Evolutionary conservation across 116 monocot genomes (phyloP).

Genomic region (Dioscorea cayenensis): DNA sequence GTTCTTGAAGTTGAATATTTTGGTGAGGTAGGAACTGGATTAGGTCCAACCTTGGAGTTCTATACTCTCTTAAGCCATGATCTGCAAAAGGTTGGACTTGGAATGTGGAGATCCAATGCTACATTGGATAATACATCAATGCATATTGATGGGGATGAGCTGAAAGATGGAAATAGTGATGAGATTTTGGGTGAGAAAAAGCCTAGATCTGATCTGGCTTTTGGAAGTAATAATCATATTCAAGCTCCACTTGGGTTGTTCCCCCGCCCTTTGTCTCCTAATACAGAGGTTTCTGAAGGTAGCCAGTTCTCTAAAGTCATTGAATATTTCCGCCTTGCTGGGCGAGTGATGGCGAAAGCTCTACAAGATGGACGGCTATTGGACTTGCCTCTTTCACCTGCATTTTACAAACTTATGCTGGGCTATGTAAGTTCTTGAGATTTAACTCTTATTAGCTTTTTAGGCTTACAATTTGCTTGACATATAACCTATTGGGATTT

Average conservation of each 20-base stretch:
- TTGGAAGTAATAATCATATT: conserved; percentile 33
- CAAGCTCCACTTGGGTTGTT: conserved; percentile 85
- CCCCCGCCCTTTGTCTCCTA: conserved; percentile 86
- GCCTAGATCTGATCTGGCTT: conserved; percentile 10
- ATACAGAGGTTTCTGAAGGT: conserved; percentile 56
- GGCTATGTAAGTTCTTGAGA: conserved; percentile 60
- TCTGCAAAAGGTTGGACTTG: conserved; percentile 65
- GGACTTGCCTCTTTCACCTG: conserved; percentile 76
- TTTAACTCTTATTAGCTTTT: conserved; percentile 8
- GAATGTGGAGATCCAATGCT: conserved; percentile 72
- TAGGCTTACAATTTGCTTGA: background rate
- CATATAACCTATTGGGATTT: background rate
- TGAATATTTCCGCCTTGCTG: conserved; percentile 82
- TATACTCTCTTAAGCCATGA: conserved; percentile 98
- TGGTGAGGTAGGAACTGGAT: conserved; percentile 98
- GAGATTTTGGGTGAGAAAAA: conserved; percentile 33
- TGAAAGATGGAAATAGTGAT: conserved; percentile 13
- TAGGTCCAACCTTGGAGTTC: conserved; percentile 96
- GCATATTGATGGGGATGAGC: conserved; percentile 36
- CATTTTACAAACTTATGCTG: conserved; percentile 87
- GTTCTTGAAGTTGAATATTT: conserved; percentile 99
- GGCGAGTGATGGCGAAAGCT: conserved; percentile 91
- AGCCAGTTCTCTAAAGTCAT: conserved; percentile 68
- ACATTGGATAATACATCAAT: conserved; percentile 34
- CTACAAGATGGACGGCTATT: conserved; percentile 96